Evolutionary conservation across 306 rosid genomes (phyloP), one percentile per base, ranked within the genome.

Genomic region (Sesbania bispinosa): DNA sequence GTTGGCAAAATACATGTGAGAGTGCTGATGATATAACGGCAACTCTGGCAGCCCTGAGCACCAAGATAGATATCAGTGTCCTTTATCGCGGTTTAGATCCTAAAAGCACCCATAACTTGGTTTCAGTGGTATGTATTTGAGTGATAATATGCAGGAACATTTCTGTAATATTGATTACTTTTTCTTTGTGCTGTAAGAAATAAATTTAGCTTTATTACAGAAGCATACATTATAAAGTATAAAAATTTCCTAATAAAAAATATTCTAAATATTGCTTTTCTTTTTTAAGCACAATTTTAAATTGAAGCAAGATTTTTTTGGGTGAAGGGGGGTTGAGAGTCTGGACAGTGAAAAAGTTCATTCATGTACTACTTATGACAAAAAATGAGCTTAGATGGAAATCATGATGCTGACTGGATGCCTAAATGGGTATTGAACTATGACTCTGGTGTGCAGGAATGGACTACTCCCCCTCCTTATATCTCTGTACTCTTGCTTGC

Each of bases 1-100:
- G 99, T 38, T 95, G 99, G 99, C 99, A 95, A 77, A 92, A 88
- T 62, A 89, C 92, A 29, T 79, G 92, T 42, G 99, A 95, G 83
- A 88, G 83, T 86, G 88, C 80, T 74, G 90, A 88, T 64, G 93
- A 89, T 67, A 95, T 95, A 75, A 82, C 46, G 19, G 86, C 81
- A 45, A 92, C 99, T 48, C 81, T 95, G 85, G 86, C 83, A 55
- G 86, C 96, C 60, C 83, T 95, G 68, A 85, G 79, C 75, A 85
- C 96, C 15, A 89, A 88, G 68, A 79, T 95, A 52, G 90, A 95
- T 71, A 82, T 88, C 85, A 84, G 89, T 68, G 90, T 81, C 46
- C 92, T 95, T 51, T 95, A 91, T 80, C 90, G 96, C 26, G 99
- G 96, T 69, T 77, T 92, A 69, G 90, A 89, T 74, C 92, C 88